These are phyloP conservation scores for Usnea hakonensis DNA, from an alignment of 495 filamentous ascomycete genomes.

Conservation along the genomic window DNA sequence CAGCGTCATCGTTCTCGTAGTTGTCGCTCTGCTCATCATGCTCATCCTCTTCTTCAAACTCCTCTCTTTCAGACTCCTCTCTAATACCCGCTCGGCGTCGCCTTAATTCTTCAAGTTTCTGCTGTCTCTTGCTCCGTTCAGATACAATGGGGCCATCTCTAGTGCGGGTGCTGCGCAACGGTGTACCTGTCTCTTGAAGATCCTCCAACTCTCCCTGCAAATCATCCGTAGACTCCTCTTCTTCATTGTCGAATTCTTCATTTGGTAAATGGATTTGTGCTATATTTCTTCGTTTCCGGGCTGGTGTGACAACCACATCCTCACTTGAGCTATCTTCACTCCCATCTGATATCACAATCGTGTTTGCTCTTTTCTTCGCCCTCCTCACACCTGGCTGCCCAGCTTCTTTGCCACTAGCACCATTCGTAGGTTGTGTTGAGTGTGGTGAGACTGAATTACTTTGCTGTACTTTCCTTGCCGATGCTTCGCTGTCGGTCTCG, in stretches of 20 bases:
- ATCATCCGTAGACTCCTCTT: slow-evolving; percentile 30
- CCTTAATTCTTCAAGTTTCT: slow-evolving; percentile 46
- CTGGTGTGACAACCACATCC: slow-evolving; percentile 24
- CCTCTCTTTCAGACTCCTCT: slow-evolving; percentile 12
- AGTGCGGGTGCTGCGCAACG: slow-evolving; percentile 39
- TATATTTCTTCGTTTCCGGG: slow-evolving; percentile 22
- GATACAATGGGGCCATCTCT: slow-evolving; percentile 35
- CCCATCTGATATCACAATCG: slow-evolving; percentile 12
- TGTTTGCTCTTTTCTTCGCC: background rate
- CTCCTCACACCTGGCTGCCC: background rate
- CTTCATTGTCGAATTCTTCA: slow-evolving; percentile 18
- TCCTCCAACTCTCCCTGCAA: slow-evolving; percentile 41
- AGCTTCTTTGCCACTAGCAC: background rate
- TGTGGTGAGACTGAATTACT: slow-evolving; percentile 1
- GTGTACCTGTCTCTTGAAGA: slow-evolving; percentile 38
- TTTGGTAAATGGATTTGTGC: slow-evolving; percentile 2
- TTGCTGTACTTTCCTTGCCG: slow-evolving; percentile 1
- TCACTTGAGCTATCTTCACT: slow-evolving; percentile 25
- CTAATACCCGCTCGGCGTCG: slow-evolving; percentile 47
- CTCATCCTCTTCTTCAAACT: background rate
- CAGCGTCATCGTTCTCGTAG: slow-evolving; percentile 31
- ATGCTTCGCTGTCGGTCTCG: background rate
- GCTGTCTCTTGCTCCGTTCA: slow-evolving; percentile 38
- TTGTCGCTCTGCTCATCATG: slow-evolving; percentile 23
- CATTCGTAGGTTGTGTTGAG: background rate